Evolutionary conservation across 441 rosid genomes (phyloP).

Genomic region (Gossypium gossypioides): DNA sequence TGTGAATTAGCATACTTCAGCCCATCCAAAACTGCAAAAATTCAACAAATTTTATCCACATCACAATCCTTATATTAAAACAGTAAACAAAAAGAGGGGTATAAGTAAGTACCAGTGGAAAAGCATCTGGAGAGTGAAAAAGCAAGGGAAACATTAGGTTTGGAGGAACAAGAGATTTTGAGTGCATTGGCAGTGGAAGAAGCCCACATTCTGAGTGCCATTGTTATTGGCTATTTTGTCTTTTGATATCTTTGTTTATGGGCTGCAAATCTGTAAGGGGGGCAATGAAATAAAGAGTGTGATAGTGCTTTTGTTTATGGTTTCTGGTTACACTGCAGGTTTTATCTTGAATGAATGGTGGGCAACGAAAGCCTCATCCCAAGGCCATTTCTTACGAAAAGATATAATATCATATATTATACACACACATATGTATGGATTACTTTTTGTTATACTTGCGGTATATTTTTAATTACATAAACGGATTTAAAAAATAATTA

Average conservation of each 20-base stretch:
- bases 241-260: not conserved
- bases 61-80: not conserved
- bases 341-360: slow-evolving; percentile 72
- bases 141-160: slow-evolving; percentile 34
- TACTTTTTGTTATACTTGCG: not conserved
- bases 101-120: slow-evolving; percentile 44
- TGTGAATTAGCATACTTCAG: slow-evolving; percentile 83
- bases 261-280: slow-evolving; percentile 4
- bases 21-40: slow-evolving; percentile 72
- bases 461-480: too few species aligned
- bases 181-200: slow-evolving; percentile 88
- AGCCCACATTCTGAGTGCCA: slow-evolving; percentile 95
- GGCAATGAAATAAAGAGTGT: slow-evolving; percentile 13
- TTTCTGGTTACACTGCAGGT: slow-evolving; percentile 4
- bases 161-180: slow-evolving; percentile 51
- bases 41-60: not conserved
- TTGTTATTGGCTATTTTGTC: slow-evolving; percentile 18
- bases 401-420: not conserved
- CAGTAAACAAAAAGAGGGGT: not conserved
- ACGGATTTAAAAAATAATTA: too few species aligned
- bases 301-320: not conserved
- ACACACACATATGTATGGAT: not conserved
- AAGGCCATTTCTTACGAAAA: not conserved
- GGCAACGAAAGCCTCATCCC: slow-evolving; percentile 74
- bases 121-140: slow-evolving; percentile 73